These are phyloP conservation scores for Magnaporthiopsis incrustans DNA, from an alignment of 2,329 filamentous ascomycete species.

Conservation along the genomic window DNA sequence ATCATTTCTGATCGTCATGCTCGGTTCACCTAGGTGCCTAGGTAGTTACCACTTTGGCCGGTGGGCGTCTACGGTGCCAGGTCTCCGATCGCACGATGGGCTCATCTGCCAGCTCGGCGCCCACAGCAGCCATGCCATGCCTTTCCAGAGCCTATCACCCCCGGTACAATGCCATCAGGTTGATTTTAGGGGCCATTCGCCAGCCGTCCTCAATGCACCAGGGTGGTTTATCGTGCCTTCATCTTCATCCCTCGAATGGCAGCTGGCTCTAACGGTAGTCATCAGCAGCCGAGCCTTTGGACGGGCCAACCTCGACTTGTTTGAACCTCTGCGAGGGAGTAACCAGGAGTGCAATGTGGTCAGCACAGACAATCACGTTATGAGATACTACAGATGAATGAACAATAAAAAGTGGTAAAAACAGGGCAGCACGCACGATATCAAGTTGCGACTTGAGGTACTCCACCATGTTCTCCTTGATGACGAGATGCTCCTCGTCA, in stretches of 20 bases:
- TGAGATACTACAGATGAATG: too few relatives aligned
- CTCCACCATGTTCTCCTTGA: slow-evolving; percentile 66
- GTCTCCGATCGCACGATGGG: too few relatives aligned
- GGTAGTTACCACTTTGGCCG: too few relatives aligned
- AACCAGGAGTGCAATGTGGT: neutral
- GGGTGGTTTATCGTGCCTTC: too few relatives aligned
- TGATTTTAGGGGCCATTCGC: neutral
- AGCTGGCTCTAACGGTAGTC: neutral
- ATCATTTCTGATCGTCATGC: too few relatives aligned
- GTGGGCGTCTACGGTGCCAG: too few relatives aligned
- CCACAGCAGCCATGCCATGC: neutral
- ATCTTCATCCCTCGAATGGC: too few relatives aligned
- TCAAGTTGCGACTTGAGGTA: slow-evolving; percentile 62
- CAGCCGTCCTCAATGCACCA: too few relatives aligned
- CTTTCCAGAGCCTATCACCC: neutral
- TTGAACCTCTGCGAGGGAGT: neutral
- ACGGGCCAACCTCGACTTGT: neutral
- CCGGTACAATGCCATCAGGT: neutral
- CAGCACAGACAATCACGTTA: neutral
- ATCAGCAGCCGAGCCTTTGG: neutral
- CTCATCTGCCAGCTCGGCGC: neutral
- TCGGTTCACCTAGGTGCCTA: too few relatives aligned
- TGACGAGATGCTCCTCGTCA: slow-evolving; percentile 66
- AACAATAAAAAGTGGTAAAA: too few relatives aligned
- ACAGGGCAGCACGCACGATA: slow-evolving; percentile 38